phyloP scores from a whole-genome alignment of 1,284 basidiomycete genomes.

The Phlebopus sp. region DNA sequence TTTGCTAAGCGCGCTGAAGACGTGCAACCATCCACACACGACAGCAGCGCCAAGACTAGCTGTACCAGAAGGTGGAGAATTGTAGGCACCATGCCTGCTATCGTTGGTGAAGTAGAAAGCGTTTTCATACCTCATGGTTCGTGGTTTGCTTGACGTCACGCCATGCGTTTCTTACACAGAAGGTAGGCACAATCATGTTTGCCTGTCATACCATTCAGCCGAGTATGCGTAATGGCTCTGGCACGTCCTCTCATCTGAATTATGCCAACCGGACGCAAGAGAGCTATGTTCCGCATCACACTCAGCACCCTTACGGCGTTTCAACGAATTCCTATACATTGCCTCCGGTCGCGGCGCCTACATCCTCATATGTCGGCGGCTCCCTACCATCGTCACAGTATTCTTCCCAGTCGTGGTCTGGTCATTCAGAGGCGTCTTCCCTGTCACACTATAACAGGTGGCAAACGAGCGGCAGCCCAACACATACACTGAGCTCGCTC shows the following conservation, averaged over 20 bases:
- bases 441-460: constrained; percentile 39
- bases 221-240: constrained; percentile 17
- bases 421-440: constrained; percentile 37
- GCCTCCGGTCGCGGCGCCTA: constrained; percentile 30
- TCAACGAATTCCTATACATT: constrained; percentile 29
- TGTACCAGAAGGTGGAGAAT: constrained; percentile 92
- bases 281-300: constrained; percentile 39
- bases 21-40: constrained; percentile 61
- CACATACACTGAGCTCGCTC: constrained; percentile 31
- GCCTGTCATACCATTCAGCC: constrained; percentile 67
- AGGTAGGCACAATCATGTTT: constrained; percentile 73
- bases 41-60: constrained; percentile 80
- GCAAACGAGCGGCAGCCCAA: constrained; percentile 36
- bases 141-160: constrained; percentile 37
- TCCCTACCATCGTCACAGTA: constrained; percentile 37
- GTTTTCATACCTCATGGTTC: constrained; percentile 92
- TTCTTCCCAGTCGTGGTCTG: constrained; percentile 48
- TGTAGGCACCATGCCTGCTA: constrained; percentile 66
- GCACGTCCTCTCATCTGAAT: constrained; percentile 23
- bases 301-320: constrained; percentile 32
- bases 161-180: constrained; percentile 33
- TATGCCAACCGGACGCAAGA: constrained; percentile 34
- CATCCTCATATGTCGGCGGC: constrained; percentile 23
- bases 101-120: constrained; percentile 75
- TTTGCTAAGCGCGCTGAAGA: constrained; percentile 81